These are phyloP conservation scores for Xerocomus nothofagi DNA, from an alignment of 1,284 basidiomycete species.

Conservation along the genomic window DNA sequence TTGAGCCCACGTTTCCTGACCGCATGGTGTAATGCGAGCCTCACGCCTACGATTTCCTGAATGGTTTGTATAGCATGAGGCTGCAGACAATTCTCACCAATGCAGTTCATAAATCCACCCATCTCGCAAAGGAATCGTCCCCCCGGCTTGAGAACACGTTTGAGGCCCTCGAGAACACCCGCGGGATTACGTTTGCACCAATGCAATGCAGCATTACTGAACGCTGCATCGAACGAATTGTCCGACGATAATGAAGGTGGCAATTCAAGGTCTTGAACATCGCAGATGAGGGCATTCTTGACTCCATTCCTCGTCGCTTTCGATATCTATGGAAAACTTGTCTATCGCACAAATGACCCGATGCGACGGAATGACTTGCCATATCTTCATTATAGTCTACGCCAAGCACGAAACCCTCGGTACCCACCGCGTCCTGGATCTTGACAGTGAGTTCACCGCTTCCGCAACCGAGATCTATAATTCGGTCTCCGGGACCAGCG, in stretches of 20 bases:
- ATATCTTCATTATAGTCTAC: slow-evolving; percentile 72
- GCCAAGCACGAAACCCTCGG: slow-evolving; percentile 59
- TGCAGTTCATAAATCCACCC: slow-evolving; percentile 73
- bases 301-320: slow-evolving; percentile 55
- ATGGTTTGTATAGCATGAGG: neutral
- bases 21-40: slow-evolving; percentile 58
- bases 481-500: slow-evolving; percentile 61
- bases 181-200: slow-evolving; percentile 79
- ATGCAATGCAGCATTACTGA: slow-evolving; percentile 78
- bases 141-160: slow-evolving; percentile 61
- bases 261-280: slow-evolving; percentile 50
- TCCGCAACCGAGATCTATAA: slow-evolving; percentile 83
- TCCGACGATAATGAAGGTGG: slow-evolving; percentile 22
- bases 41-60: slow-evolving; percentile 47
- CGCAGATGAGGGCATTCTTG: slow-evolving; percentile 46
- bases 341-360: neutral
- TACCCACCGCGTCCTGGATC: slow-evolving; percentile 55
- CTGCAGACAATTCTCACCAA: slow-evolving; percentile 43
- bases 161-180: slow-evolving; percentile 61
- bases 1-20: slow-evolving; percentile 57
- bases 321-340: slow-evolving; percentile 45
- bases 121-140: slow-evolving; percentile 76
- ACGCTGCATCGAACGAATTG: slow-evolving; percentile 59
- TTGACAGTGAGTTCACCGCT: slow-evolving; percentile 72
- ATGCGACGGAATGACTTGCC: slow-evolving; percentile 44